A percentile compares a stretch with the other conserved stretches of the same genome.
phyloP scores from a whole-genome alignment of 306 rosid species.

The Inga laurina region DNA sequence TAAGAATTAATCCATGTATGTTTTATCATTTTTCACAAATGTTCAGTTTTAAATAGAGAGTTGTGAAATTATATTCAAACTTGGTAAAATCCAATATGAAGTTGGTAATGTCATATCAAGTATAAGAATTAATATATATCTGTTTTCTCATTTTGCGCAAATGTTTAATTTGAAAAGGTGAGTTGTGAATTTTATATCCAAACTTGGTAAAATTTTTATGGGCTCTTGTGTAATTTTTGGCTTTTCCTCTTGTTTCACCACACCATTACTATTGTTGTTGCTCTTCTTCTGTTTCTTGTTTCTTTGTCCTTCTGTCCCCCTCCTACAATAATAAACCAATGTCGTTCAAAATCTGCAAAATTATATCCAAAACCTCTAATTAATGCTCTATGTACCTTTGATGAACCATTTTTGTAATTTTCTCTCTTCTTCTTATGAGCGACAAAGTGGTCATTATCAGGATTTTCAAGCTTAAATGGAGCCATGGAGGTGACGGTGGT shows the following conservation, averaged over 20 bases:
- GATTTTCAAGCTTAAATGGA: too few relatives aligned
- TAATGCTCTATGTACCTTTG: slow-evolving; percentile 40
- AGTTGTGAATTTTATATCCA: too few relatives aligned
- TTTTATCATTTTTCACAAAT: too few relatives aligned
- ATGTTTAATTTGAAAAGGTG: too few relatives aligned
- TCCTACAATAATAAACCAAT: slow-evolving; percentile 29
- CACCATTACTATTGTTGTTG: slow-evolving; percentile 24
- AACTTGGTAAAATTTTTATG: slow-evolving; percentile 26
- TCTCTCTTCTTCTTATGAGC: neutral
- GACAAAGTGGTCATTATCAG: too few relatives aligned
- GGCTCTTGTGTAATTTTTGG: slow-evolving; percentile 53
- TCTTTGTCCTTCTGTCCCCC: slow-evolving; percentile 22
- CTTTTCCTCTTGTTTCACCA: slow-evolving; percentile 42
- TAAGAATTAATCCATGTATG: too few relatives aligned
- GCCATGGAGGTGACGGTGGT: slow-evolving; percentile 51
- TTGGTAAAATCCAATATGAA: too few relatives aligned
- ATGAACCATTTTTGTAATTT: slow-evolving; percentile 30
- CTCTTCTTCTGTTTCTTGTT: slow-evolving; percentile 63
- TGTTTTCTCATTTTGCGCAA: too few relatives aligned
- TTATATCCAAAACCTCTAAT: neutral
- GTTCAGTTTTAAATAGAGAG: too few relatives aligned
- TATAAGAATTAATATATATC: too few relatives aligned
- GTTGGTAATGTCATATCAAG: too few relatives aligned
- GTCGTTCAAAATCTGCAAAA: neutral
- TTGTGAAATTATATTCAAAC: too few relatives aligned